Base-by-base conservation (phyloP, 371 early-diverging fungal genomes). In the Choanephora cucurbitarum region DNA sequence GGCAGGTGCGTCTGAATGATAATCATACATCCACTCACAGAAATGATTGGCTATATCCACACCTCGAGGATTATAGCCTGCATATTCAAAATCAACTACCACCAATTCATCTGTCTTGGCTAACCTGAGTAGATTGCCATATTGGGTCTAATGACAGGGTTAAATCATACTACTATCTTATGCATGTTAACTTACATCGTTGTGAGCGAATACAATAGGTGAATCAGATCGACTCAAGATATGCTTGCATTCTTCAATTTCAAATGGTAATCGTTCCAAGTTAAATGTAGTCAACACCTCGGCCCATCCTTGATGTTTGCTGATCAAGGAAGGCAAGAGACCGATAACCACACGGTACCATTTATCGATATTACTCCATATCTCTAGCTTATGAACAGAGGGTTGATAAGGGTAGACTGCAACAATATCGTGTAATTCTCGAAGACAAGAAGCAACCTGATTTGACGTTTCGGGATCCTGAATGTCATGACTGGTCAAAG, bases 31-130 rank as follows among this genome's bases (percentile, higher is more conserved):
- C 92, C 92, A 95, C 60, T 95, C 95, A 69, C 91, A 90, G 57
- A 93, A 94, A 50, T 94, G 94, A 64, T 95, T 95, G 19, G 89
- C 92, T 49, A 95, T 81, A 34, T 95, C 95, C 46, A 78, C 91
- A 1, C 85, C 93, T 5, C 91, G 87, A 58, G 84, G 85, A 55
- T 91, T 94, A 67, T 90, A 92, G 0, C 93, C 91, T n/a, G 94
- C 81, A 60, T 95, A 95, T 62, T 95, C 95, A 59, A 90, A 92
- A 56, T 94, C 94, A 8, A 92, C 86, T 1, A 90, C 75, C 0
- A 88, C 89, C 3, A 91, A 59, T 53, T 87, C 84, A 18, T 76
- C 73, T 15, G 77, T 70, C 7, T 66, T 69, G 21, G 77, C 69
- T 5, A 87, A 66, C 42, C 77, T 68, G 5, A 94, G 71, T 43